Evolutionary conservation across 176 grass and related monocot species (phyloP).

Genomic region (Cenchrus americanus): DNA sequence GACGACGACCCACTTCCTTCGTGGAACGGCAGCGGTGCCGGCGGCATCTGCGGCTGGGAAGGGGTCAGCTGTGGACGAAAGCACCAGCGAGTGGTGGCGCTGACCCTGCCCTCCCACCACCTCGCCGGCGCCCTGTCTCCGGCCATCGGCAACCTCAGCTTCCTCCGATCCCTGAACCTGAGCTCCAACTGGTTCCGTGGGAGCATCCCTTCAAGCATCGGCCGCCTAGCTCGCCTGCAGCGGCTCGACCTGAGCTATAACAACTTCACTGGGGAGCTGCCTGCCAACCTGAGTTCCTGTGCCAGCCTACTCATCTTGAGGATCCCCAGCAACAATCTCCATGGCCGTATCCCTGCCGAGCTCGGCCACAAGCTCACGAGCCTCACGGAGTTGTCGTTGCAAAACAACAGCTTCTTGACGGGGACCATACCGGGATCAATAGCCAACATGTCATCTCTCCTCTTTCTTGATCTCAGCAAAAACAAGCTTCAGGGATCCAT

Average conservation of each 20-base stretch:
- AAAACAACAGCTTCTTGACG: slow-evolving; percentile 15
- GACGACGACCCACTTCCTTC: background rate
- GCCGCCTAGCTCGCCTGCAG: background rate
- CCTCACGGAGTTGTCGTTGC: background rate
- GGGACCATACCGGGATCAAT: slow-evolving; percentile 16
- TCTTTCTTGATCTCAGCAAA: background rate
- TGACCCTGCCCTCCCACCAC: background rate
- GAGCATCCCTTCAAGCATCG: background rate
- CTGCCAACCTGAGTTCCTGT: slow-evolving; percentile 35
- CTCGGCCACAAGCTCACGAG: background rate
- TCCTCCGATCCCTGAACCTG: slow-evolving; percentile 14
- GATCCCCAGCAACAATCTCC: background rate
- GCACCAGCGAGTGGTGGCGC: slow-evolving; percentile 13
- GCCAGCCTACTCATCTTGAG: background rate
- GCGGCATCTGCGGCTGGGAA: slow-evolving; percentile 19
- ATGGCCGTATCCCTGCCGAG: background rate
- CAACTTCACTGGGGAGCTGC: background rate
- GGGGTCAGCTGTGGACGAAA: background rate
- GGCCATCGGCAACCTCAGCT: slow-evolving; percentile 18
- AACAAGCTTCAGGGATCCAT: slow-evolving; percentile 6
- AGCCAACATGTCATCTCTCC: background rate
- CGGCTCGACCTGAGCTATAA: slow-evolving; percentile 25
- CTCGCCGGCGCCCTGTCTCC: background rate
- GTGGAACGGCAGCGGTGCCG: background rate
- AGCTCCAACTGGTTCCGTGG: slow-evolving; percentile 22